phyloP scores from a whole-genome alignment of 2,329 filamentous ascomycete species.

The Ceratocystis lukuohia region DNA sequence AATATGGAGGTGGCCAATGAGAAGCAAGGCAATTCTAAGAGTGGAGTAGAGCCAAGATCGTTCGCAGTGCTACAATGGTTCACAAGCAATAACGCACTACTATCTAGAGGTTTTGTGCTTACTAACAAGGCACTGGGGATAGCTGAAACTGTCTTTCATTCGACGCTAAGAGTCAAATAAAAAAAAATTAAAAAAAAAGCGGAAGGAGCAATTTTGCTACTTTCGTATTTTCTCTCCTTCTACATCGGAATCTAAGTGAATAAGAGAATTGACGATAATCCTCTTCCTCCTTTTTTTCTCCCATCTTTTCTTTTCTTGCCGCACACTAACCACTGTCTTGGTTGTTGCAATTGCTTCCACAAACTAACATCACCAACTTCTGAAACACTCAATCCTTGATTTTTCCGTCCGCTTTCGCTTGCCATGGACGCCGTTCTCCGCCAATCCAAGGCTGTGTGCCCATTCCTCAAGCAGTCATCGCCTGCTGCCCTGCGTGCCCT shows the following conservation, averaged over 20 bases:
- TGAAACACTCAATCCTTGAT: neutral
- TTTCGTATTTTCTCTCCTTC: neutral
- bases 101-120: neutral
- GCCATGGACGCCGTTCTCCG: slow-evolving; percentile 86
- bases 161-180: neutral
- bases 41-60: neutral
- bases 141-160: neutral
- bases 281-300: slow-evolving; percentile 7
- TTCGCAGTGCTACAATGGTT: neutral
- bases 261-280: neutral
- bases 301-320: neutral
- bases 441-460: slow-evolving; percentile 93
- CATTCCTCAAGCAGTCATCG: slow-evolving; percentile 89
- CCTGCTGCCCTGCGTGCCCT: slow-evolving; percentile 82
- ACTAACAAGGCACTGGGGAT: slow-evolving; percentile 1
- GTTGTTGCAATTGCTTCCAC: neutral
- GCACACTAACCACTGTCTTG: neutral
- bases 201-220: neutral
- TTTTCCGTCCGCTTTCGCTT: neutral
- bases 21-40: neutral
- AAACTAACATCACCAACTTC: neutral
- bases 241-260: neutral
- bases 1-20: neutral
- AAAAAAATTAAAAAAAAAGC: neutral
- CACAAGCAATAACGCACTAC: neutral